phyloP scores from a whole-genome alignment of 768 basidiomycete genomes.

The Mrakia blollopis region DNA sequence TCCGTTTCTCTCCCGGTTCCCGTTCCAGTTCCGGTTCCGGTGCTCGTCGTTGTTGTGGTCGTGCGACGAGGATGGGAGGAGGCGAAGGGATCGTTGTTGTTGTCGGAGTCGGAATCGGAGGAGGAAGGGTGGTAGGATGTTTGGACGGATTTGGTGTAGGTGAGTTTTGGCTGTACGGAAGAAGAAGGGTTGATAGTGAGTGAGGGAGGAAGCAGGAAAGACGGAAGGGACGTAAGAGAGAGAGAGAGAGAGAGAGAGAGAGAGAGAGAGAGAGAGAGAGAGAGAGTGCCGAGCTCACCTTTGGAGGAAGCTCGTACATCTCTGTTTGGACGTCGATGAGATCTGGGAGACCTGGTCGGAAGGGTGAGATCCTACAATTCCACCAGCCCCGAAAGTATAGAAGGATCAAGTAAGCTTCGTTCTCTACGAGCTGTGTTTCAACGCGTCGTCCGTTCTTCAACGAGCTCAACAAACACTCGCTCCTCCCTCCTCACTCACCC shows the following conservation, averaged over 20 bases:
- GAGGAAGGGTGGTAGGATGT: slow-evolving; percentile 40
- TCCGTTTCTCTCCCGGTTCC: slow-evolving; percentile 50
- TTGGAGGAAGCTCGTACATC: slow-evolving; percentile 80
- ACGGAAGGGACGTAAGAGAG: not conserved
- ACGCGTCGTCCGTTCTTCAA: too few species aligned
- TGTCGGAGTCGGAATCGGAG: slow-evolving; percentile 49
- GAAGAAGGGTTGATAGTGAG: too few species aligned
- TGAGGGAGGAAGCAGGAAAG: not conserved
- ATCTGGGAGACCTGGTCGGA: slow-evolving; percentile 52
- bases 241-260: not conserved
- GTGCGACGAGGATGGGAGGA: not conserved
- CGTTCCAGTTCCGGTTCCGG: slow-evolving; percentile 32
- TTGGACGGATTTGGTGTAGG: slow-evolving; percentile 45
- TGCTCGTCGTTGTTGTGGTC: slow-evolving; percentile 38
- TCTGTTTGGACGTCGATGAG: slow-evolving; percentile 86
- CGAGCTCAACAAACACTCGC: not conserved
- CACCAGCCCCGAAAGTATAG: not conserved
- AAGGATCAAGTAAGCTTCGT: too few species aligned
- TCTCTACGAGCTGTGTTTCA: too few species aligned
- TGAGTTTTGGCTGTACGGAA: slow-evolving; percentile 35
- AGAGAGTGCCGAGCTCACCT: slow-evolving; percentile 50
- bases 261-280: not conserved
- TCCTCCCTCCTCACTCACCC: not conserved
- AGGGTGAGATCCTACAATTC: slow-evolving; percentile 3
- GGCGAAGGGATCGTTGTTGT: slow-evolving; percentile 43